These are phyloP conservation scores for Cyberlindnera galapagoensis DNA, from an alignment of 805 yeast genomes.

Conservation along the genomic window DNA sequence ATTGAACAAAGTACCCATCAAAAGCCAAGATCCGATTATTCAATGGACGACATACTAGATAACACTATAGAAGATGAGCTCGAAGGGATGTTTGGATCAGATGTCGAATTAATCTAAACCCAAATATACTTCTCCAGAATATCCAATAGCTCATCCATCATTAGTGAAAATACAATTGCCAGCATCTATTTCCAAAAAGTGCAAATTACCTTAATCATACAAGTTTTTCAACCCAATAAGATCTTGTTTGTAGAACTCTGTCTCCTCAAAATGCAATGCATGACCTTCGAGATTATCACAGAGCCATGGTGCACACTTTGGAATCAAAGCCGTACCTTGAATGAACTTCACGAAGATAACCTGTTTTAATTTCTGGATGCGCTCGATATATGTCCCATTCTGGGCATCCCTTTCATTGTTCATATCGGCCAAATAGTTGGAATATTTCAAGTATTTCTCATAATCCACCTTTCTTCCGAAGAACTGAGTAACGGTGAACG, in stretches of 20 bases:
- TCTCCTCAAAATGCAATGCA: slow-evolving; percentile 38
- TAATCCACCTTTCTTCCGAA: slow-evolving; percentile 55
- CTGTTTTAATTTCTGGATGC: slow-evolving; percentile 40
- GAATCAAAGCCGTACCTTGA: slow-evolving; percentile 60
- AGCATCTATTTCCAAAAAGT: too few relatives aligned
- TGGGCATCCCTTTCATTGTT: slow-evolving; percentile 50
- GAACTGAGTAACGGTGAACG: slow-evolving; percentile 66
- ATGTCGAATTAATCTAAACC: slow-evolving; percentile 17
- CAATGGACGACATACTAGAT: slow-evolving; percentile 6
- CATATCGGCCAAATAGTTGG: slow-evolving; percentile 53
- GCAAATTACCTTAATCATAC: slow-evolving; percentile 20
- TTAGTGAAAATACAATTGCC: too few relatives aligned
- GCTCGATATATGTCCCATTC: slow-evolving; percentile 35
- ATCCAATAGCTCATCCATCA: too few relatives aligned
- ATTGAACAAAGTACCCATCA: too few relatives aligned
- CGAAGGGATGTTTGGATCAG: slow-evolving; percentile 17
- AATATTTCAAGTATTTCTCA: slow-evolving; percentile 47
- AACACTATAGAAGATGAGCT: slow-evolving; percentile 10
- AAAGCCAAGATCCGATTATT: neutral
- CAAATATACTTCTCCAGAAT: too few relatives aligned
- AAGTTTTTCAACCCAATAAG: slow-evolving; percentile 51
- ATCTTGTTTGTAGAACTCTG: slow-evolving; percentile 45
- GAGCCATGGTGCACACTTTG: slow-evolving; percentile 67
- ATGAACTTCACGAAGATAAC: slow-evolving; percentile 55
- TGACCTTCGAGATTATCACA: slow-evolving; percentile 29